These are phyloP conservation scores for Oemleria cerasiformis DNA, from an alignment of 306 rosid species.

Conservation along the genomic window DNA sequence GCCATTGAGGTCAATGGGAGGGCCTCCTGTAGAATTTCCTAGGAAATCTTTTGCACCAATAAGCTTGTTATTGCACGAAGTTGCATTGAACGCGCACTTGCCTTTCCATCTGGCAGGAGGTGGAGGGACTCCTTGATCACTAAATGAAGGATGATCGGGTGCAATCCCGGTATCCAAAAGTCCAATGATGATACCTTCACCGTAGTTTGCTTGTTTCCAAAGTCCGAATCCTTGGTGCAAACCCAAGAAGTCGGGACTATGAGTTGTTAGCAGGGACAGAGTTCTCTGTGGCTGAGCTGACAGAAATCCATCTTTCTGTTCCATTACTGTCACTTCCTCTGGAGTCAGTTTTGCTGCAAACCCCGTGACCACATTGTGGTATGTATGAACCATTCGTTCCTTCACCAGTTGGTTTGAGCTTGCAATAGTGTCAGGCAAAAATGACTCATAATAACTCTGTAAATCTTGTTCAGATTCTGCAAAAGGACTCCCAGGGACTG, in stretches of 20 bases:
- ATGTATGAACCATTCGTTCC: constrained; percentile 37
- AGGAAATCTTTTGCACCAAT: not conserved
- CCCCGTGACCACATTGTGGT: constrained; percentile 27
- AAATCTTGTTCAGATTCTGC: constrained; percentile 26
- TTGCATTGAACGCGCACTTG: constrained; percentile 41
- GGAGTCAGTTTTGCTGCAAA: too few species aligned
- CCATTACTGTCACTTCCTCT: too few species aligned
- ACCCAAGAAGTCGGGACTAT: constrained; percentile 51
- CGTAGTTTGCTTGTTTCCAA: constrained; percentile 33
- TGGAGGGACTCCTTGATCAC: constrained; percentile 48
- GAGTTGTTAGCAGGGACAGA: constrained; percentile 51
- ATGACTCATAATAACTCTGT: constrained; percentile 50
- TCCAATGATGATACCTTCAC: constrained; percentile 64
- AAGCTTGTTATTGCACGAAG: too few species aligned
- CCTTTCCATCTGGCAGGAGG: constrained; percentile 80
- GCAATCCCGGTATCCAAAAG: constrained; percentile 50
- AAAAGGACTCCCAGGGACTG: constrained; percentile 20
- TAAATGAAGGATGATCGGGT: constrained; percentile 61
- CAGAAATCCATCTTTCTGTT: too few species aligned
- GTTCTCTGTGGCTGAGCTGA: constrained; percentile 19
- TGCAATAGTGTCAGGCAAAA: constrained; percentile 41
- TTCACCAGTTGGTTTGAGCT: constrained; percentile 19
- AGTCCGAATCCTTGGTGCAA: too few species aligned
- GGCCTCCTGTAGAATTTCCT: not conserved
- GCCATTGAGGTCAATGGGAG: constrained; percentile 42